Evolutionary conservation across 768 basidiomycete species (phyloP).

Genomic region (Boletus vermiculosoides): DNA sequence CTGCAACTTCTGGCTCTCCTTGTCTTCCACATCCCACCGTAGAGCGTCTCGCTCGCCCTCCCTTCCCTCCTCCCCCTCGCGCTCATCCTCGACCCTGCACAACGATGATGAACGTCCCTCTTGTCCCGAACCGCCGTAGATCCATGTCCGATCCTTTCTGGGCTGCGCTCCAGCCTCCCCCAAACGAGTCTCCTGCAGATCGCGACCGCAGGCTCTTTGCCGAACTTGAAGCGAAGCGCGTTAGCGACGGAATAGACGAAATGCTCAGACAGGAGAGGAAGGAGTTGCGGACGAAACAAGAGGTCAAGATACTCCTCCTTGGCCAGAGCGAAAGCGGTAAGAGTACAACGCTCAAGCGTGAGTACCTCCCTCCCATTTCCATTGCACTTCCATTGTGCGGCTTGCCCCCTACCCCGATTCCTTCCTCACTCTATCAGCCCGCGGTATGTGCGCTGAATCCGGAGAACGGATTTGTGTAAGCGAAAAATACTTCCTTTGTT

Average conservation of each 20-base stretch:
- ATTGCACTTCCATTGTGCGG: not conserved
- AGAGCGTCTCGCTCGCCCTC: conserved; percentile 18
- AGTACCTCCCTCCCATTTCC: conserved; percentile 37
- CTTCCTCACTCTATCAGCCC: not conserved
- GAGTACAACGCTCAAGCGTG: conserved; percentile 86
- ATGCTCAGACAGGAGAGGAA: conserved; percentile 66
- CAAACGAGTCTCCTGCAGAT: conserved; percentile 66
- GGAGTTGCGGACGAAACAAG: conserved; percentile 59
- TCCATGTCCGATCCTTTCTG: conserved; percentile 70
- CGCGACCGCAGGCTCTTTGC: conserved; percentile 62
- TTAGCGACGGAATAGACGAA: conserved; percentile 78
- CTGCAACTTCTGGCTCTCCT: conserved; percentile 21
- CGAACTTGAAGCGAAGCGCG: conserved; percentile 69
- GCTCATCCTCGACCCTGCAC: conserved; percentile 2
- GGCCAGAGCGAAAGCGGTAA: conserved; percentile 91
- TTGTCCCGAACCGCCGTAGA: conserved; percentile 40
- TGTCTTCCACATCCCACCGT: conserved; percentile 16
- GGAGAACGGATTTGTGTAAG: not conserved
- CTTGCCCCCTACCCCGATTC: not conserved
- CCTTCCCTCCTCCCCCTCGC: not conserved
- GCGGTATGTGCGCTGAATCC: not conserved
- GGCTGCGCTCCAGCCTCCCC: conserved; percentile 65
- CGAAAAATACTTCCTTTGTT: conserved; percentile 6
- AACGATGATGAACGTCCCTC: conserved; percentile 25
- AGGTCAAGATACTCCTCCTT: conserved; percentile 75